A percentile compares a stretch with the other conserved stretches of the same genome.
These are phyloP conservation scores for Mucor indicus DNA, from an alignment of 371 early-diverging fungal species.

Conservation along the genomic window DNA sequence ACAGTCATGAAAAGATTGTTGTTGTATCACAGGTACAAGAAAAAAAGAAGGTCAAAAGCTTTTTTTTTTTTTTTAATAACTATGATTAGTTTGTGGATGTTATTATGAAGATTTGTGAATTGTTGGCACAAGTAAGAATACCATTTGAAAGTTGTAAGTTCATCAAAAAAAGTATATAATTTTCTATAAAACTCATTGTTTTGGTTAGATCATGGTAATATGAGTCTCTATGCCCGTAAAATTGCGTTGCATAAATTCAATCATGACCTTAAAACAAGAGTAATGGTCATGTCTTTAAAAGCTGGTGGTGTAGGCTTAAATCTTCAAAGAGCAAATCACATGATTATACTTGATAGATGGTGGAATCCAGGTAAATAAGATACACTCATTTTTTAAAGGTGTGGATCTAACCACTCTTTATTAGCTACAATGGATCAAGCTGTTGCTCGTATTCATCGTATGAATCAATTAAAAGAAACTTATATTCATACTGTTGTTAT, in stretches of 20 bases:
- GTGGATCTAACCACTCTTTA: not conserved
- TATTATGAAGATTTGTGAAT: conserved; percentile 21
- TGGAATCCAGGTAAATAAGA: conserved; percentile 44
- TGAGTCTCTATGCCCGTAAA: conserved; percentile 16
- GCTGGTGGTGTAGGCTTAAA: conserved; percentile 46
- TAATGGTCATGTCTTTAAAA: conserved; percentile 41
- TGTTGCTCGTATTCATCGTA: conserved; percentile 42
- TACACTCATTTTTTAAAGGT: not conserved
- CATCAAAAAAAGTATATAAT: not conserved
- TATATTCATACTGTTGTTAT: conserved; percentile 40
- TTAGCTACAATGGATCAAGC: conserved; percentile 49
- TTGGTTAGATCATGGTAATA: conserved; percentile 32
- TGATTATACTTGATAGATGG: conserved; percentile 47
- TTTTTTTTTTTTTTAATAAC: too few relatives aligned
- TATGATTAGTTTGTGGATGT: conserved; percentile 39
- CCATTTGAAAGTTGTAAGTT: conserved; percentile 29
- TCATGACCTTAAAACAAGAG: conserved; percentile 21
- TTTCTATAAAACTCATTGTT: too few relatives aligned
- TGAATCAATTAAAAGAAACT: conserved; percentile 41
- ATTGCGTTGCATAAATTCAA: conserved; percentile 30
- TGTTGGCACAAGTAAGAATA: conserved; percentile 14
- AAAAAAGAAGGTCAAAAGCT: too few relatives aligned
- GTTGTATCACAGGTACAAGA: conserved; percentile 36
- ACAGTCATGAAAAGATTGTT: conserved; percentile 32
- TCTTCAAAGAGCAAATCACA: conserved; percentile 43